Conservation (phyloP, 108 stramenopile species). For the Pseudonitzschia multiseries region DNA sequence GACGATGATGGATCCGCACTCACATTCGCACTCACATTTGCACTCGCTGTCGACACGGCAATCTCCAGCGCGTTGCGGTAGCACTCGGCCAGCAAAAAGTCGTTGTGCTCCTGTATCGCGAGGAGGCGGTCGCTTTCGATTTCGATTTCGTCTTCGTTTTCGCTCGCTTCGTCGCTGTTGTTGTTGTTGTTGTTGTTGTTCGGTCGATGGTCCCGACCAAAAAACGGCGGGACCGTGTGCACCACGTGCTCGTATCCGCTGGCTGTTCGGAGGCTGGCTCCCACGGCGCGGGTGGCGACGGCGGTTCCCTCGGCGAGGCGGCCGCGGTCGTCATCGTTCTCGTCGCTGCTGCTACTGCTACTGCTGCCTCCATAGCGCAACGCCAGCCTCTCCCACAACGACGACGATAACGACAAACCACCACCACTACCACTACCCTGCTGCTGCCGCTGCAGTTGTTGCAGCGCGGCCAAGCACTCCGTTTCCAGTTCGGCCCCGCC, state of each 20-base stretch:
- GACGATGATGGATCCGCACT: too few species aligned
- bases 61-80: constrained; percentile 36
- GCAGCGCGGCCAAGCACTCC: constrained; percentile 28
- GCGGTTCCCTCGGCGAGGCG: constrained; percentile 38
- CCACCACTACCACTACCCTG: too few species aligned
- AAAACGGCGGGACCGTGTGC: constrained; percentile 76
- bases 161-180: not conserved
- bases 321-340: not conserved
- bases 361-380: not conserved
- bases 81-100: constrained; percentile 26
- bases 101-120: not conserved
- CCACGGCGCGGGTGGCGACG: constrained; percentile 44
- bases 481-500: constrained; percentile 54
- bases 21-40: too few species aligned
- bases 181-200: not conserved
- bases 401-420: not conserved
- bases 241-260: constrained; percentile 48
- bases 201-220: not conserved
- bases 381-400: not conserved
- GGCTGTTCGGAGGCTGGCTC: constrained; percentile 9
- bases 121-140: too few species aligned
- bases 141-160: too few species aligned
- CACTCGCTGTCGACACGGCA: too few species aligned
- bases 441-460: too few species aligned
- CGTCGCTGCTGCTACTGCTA: constrained; percentile 30